Percentiles rank a stretch among this genome's conserved stretches.
phyloP scores from a whole-genome alignment of 2,329 filamentous ascomycete genomes.

The Fusarium sp. region DNA sequence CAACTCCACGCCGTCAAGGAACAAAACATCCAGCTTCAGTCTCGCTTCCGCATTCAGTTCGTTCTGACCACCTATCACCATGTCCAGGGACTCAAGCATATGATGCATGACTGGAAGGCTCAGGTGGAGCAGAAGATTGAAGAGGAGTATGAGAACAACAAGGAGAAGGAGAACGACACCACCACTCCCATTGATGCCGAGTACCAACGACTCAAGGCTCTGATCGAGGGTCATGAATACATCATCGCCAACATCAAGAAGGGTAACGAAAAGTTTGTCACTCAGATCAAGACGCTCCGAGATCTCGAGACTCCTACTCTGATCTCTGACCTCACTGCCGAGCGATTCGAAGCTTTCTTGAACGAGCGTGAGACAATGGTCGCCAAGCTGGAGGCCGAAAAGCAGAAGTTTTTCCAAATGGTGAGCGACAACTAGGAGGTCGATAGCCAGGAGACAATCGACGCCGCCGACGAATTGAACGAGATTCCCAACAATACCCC shows the following conservation, averaged over 20 bases:
- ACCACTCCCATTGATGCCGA: background rate
- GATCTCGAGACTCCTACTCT: background rate
- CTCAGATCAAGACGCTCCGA: background rate
- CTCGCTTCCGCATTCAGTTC: background rate
- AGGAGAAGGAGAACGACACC: background rate
- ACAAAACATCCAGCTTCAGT: background rate
- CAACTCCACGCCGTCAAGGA: background rate
- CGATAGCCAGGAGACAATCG: background rate
- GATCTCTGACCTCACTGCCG: background rate
- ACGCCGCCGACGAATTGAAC: background rate
- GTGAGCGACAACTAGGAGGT: background rate
- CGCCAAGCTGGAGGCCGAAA: background rate
- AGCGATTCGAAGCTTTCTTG: background rate
- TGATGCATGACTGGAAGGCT: background rate
- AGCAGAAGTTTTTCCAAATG: background rate
- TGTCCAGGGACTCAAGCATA: background rate
- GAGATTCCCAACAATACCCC: background rate
- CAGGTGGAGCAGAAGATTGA: background rate
- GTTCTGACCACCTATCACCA: background rate
- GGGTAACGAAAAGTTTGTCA: background rate
- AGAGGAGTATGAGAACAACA: background rate
- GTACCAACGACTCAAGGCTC: background rate
- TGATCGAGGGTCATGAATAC: background rate
- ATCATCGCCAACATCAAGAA: background rate
- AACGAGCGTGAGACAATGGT: background rate